Evolutionary conservation across 768 basidiomycete species (phyloP).

Genomic region (Phylloporus rhodoxanthus): DNA sequence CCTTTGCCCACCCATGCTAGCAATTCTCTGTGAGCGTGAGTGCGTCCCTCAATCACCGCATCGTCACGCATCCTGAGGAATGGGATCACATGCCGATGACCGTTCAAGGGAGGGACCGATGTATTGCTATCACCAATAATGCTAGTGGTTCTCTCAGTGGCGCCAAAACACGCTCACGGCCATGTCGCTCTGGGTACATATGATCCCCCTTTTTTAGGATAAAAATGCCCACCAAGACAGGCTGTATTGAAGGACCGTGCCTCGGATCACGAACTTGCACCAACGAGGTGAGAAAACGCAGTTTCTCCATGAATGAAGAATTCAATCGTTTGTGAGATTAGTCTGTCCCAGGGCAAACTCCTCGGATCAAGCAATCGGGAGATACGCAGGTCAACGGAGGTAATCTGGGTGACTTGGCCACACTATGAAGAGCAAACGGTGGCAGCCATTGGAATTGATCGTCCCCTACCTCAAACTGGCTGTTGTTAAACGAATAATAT

Average conservation of each 20-base stretch:
- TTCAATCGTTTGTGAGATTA: background rate
- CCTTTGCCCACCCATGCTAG: background rate
- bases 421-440: background rate
- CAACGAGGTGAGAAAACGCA: conserved; percentile 4
- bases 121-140: background rate
- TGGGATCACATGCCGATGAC: background rate
- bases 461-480: background rate
- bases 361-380: conserved; percentile 15
- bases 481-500: background rate
- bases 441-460: background rate
- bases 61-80: background rate
- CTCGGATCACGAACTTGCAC: conserved; percentile 9
- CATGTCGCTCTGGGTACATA: background rate
- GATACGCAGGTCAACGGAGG: background rate
- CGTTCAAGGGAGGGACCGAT: background rate
- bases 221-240: conserved; percentile 3
- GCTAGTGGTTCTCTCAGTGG: background rate
- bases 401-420: background rate
- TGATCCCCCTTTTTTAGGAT: background rate
- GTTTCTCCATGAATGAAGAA: conserved; percentile 2
- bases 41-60: background rate
- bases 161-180: background rate
- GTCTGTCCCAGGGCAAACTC: background rate
- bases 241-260: background rate
- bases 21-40: too few species aligned